A percentile compares a stretch with the other conserved stretches of the same genome.
Evolutionary conservation across 2,329 filamentous ascomycete genomes (phyloP).

Genomic region (Pyrenophora graminea): DNA sequence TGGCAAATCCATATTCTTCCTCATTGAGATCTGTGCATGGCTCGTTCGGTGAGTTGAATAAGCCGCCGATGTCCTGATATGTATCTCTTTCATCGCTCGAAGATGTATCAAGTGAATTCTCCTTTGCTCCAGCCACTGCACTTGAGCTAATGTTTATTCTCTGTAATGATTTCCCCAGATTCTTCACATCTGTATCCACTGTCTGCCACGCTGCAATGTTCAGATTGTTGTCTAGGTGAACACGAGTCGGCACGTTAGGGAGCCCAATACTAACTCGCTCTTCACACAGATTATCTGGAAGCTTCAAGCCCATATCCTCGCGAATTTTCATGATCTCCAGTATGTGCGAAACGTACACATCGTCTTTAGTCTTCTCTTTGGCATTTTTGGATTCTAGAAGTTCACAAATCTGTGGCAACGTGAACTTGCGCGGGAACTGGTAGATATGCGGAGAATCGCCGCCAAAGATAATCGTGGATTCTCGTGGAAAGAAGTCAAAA

Average conservation of each 20-base stretch:
- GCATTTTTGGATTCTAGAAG: conserved; percentile 6
- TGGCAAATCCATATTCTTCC: not conserved
- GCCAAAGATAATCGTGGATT: conserved; percentile 1
- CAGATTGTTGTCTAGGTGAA: not conserved
- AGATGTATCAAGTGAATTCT: not conserved
- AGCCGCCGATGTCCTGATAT: not conserved
- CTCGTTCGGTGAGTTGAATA: not conserved
- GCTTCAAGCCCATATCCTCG: conserved; percentile 11
- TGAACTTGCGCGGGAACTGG: conserved; percentile 18
- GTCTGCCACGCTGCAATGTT: conserved; percentile 9
- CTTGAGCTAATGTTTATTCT: not conserved
- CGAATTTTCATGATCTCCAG: conserved; percentile 19
- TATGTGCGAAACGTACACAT: conserved; percentile 5
- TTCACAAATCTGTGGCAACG: conserved; percentile 15
- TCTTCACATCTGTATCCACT: not conserved
- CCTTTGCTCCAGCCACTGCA: not conserved
- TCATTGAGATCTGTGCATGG: not conserved
- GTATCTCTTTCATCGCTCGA: not conserved
- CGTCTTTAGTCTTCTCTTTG: not conserved
- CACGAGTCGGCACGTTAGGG: not conserved
- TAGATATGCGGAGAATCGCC: conserved; percentile 9
- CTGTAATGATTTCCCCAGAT: not conserved
- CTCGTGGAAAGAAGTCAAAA: not conserved
- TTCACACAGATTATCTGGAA: conserved; percentile 13
- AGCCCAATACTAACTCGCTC: conserved; percentile 12